Base-by-base conservation (phyloP, 306 rosid genomes). In the Echinosophora koreensis region DNA sequence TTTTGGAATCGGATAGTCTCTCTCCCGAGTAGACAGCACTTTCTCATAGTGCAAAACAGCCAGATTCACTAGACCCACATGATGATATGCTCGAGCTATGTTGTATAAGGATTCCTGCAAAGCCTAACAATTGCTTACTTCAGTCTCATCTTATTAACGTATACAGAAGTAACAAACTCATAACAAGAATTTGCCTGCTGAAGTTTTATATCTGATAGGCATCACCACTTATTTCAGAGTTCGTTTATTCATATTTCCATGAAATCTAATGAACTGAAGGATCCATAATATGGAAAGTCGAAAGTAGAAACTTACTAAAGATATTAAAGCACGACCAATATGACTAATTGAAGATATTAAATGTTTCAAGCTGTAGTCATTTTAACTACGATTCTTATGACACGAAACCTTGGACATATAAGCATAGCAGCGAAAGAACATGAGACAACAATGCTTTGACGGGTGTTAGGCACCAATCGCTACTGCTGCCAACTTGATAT, bases 11-110 rank as follows among this genome's bases (percentile, higher is more conserved):
- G 91, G 94, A 57, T 59, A 82, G 81, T 90, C 98, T 83, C 59
- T 88, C 90, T 80, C 91, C 12, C 51, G 58, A 75, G 71, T 79
- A 70, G 89, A 91, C 47, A 94, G 86, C 63, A 87, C 98, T 81
- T 86, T 87, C 71, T 90, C 92, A 69, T 94, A 94, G 77, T 90
- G 89, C 9, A 72, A 15, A 18, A 84, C 88, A 1, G 98, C 97
- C 12, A 94, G 76, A 44, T 92, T 84, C 61, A 91, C 91, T 13
- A 91, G 89, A 60, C 98, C 93, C 9, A 94, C 91, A 49, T 94
- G 98, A 73, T 94, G 98, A 80, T 14, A 91, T 2, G 96, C 98
- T 72, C 97, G 79, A 16, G 92, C 98, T 56, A 94, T 73, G 79
- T 94, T 94, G 87, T 86, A 91, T 30, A 94, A 76, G 8, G 98